phyloP scores from a whole-genome alignment of 2,329 filamentous ascomycete genomes.

The Pseudocercospora musae region DNA sequence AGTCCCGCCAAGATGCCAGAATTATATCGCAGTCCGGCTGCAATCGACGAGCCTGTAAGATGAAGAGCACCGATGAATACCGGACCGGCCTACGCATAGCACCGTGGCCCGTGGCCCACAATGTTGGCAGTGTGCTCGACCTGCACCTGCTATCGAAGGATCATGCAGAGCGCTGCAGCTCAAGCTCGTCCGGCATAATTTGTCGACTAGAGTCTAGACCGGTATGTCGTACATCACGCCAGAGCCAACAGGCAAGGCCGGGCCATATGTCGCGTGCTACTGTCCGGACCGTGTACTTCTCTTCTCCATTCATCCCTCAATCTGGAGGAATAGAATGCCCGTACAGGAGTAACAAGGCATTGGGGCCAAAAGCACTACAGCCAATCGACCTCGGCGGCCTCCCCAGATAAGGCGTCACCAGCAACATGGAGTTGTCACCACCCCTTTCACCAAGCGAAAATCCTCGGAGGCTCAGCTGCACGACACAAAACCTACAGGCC shows the following conservation, averaged over 20 bases:
- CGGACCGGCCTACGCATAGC: background rate
- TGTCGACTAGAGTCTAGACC: background rate
- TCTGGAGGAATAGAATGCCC: background rate
- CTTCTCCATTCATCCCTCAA: background rate
- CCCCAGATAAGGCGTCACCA: background rate
- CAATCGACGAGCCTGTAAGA: too few species aligned
- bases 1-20: too few species aligned
- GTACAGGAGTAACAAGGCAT: background rate
- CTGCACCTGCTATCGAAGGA: background rate
- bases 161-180: background rate
- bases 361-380: background rate
- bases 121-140: background rate
- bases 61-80: background rate
- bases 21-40: too few species aligned
- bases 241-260: background rate
- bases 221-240: background rate
- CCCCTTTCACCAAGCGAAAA: background rate
- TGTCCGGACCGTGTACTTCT: background rate
- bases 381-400: background rate
- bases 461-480: conserved; percentile 1
- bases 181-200: background rate
- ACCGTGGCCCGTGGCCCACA: background rate
- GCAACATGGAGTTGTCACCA: background rate
- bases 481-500: background rate
- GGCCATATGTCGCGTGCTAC: too few species aligned